Conservation (phyloP, 2,329 filamentous ascomycete genomes). For the Balansia obtecta region DNA sequence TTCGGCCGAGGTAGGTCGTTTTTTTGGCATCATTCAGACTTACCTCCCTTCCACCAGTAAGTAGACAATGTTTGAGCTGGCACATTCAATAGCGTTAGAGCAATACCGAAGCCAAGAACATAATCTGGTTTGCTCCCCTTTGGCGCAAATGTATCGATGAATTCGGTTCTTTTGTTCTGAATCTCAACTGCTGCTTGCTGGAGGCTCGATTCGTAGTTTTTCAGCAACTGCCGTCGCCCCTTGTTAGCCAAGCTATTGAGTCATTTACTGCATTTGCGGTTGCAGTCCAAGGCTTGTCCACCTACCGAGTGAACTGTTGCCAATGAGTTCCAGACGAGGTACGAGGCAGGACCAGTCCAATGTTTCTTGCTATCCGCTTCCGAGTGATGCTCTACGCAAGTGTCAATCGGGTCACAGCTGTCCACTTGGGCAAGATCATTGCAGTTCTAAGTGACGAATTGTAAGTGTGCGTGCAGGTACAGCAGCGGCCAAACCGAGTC, state of each 20-base stretch:
- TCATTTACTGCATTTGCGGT: not conserved
- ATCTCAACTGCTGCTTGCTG: not conserved
- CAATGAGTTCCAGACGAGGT: slow-evolving; percentile 1
- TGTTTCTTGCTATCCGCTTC: not conserved
- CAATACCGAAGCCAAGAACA: not conserved
- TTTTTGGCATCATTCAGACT: not conserved
- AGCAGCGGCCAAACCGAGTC: not conserved
- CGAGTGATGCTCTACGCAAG: not conserved
- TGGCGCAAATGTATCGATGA: not conserved
- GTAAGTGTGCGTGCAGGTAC: not conserved
- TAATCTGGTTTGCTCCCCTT: not conserved
- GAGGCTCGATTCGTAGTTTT: not conserved
- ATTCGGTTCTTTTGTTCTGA: not conserved
- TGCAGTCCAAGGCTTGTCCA: not conserved
- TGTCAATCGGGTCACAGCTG: not conserved
- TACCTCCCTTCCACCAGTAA: not conserved
- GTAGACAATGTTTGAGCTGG: not conserved
- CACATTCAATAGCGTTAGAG: not conserved
- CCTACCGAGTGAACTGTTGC: not conserved
- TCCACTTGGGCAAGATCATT: not conserved
- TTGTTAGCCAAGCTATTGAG: not conserved
- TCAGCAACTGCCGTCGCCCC: not conserved
- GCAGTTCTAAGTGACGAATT: not conserved
- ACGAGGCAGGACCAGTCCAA: not conserved
- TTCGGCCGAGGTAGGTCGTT: no score